These are phyloP conservation scores for Pisolithus microcarpus DNA, from an alignment of 768 basidiomycete genomes.

Conservation along the genomic window DNA sequence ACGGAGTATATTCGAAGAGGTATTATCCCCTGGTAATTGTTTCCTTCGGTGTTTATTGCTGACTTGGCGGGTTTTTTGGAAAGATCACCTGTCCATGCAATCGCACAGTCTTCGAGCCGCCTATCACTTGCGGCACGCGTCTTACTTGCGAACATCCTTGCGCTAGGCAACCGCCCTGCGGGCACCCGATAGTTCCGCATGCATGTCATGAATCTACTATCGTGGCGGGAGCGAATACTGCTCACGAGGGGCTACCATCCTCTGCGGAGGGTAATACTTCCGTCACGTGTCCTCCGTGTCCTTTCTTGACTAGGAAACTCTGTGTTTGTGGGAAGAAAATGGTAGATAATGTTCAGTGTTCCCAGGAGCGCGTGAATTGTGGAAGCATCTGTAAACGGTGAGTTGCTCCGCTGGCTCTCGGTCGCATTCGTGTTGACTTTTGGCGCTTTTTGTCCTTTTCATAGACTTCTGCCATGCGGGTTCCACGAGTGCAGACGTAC, in stretches of 20 bases:
- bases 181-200: constrained; percentile 73
- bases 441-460: not conserved
- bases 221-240: constrained; percentile 20
- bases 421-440: not conserved
- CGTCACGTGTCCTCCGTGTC: constrained; percentile 74
- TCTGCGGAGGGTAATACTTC: not conserved
- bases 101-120: constrained; percentile 81
- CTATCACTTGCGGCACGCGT: constrained; percentile 78
- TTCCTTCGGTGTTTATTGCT: not conserved
- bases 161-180: constrained; percentile 66
- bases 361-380: constrained; percentile 73
- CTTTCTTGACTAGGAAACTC: constrained; percentile 64
- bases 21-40: constrained; percentile 25
- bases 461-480: constrained; percentile 69
- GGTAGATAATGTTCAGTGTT: constrained; percentile 77
- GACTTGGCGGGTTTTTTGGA: not conserved
- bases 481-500: constrained; percentile 79
- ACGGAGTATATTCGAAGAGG: constrained; percentile 89
- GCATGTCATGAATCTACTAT: constrained; percentile 68
- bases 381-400: constrained; percentile 75
- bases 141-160: constrained; percentile 81
- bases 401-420: constrained; percentile 17
- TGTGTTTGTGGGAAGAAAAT: constrained; percentile 89
- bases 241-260: constrained; percentile 18
- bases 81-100: constrained; percentile 79